These are phyloP conservation scores for Cytidiella melzeri DNA, from an alignment of 768 basidiomycete genomes.

Conservation along the genomic window DNA sequence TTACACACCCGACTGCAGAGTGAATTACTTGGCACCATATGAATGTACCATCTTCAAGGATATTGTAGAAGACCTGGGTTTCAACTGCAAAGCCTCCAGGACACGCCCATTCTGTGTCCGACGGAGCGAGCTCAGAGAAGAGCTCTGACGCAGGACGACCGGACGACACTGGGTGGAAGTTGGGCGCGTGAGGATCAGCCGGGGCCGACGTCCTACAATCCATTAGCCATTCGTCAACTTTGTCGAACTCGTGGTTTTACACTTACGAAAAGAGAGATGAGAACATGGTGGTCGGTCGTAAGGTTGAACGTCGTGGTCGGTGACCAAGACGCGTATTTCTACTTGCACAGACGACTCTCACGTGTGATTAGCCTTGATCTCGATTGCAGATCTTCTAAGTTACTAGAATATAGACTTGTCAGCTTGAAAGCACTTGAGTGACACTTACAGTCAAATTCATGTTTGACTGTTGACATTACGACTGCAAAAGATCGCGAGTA, in stretches of 20 bases:
- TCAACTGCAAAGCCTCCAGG: constrained; percentile 82
- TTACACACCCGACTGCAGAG: constrained; percentile 78
- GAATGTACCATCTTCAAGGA: constrained; percentile 72
- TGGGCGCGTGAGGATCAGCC: constrained; percentile 63
- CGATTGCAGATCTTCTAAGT: too few species aligned
- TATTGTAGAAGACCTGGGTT: constrained; percentile 83
- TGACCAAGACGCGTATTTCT: neutral
- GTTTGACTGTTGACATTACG: too few species aligned
- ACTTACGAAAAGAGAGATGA: constrained; percentile 76
- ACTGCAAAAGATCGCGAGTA: too few species aligned
- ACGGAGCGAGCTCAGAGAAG: constrained; percentile 67
- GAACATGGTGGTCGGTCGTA: constrained; percentile 51
- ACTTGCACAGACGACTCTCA: too few species aligned
- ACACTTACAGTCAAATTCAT: too few species aligned
- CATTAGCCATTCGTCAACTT: constrained; percentile 5
- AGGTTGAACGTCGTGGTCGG: neutral
- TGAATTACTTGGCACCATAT: constrained; percentile 85
- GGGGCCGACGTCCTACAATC: constrained; percentile 45
- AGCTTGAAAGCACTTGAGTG: too few species aligned
- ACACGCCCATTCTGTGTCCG: constrained; percentile 81
- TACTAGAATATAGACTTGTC: too few species aligned
- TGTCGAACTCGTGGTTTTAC: neutral
- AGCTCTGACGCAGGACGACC: constrained; percentile 47
- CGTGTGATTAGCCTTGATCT: too few species aligned
- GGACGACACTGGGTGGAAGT: constrained; percentile 79